phyloP scores from a whole-genome alignment of 495 filamentous ascomycete species.

The Astrothelium subdiscretum region DNA sequence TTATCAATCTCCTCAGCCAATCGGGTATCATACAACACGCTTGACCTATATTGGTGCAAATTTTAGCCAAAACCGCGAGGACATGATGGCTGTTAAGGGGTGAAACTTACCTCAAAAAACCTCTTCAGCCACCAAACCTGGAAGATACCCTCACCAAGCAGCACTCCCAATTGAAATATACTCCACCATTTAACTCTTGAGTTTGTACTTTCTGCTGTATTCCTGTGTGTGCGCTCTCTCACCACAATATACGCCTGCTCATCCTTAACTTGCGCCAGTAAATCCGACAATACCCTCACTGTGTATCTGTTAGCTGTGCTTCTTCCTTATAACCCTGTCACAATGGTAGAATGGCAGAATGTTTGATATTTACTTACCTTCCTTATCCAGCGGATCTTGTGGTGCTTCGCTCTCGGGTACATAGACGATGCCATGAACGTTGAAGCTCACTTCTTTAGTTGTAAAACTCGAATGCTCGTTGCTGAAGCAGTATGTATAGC shows the following conservation, averaged over 20 bases:
- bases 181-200: slow-evolving; percentile 98
- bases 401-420: slow-evolving; percentile 76
- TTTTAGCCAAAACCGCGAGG: neutral
- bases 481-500: slow-evolving; percentile 95
- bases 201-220: slow-evolving; percentile 98
- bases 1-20: neutral
- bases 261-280: slow-evolving; percentile 85
- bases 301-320: slow-evolving; percentile 11
- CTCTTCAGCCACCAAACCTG: slow-evolving; percentile 99
- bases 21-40: slow-evolving; percentile 2
- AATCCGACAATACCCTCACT: slow-evolving; percentile 78
- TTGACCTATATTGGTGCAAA: neutral
- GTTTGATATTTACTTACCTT: slow-evolving; percentile 44
- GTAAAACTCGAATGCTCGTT: slow-evolving; percentile 90
- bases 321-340: neutral
- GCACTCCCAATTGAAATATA: slow-evolving; percentile 82
- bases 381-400: slow-evolving; percentile 79
- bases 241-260: slow-evolving; percentile 96
- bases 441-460: slow-evolving; percentile 96
- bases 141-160: slow-evolving; percentile 87
- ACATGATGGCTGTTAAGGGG: neutral
- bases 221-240: slow-evolving; percentile 87
- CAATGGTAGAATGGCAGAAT: neutral
- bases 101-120: slow-evolving; percentile 75
- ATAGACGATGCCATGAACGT: slow-evolving; percentile 97